Evolutionary conservation across 805 yeast species (phyloP).

Genomic region (Saccharomycopsis sp.): DNA sequence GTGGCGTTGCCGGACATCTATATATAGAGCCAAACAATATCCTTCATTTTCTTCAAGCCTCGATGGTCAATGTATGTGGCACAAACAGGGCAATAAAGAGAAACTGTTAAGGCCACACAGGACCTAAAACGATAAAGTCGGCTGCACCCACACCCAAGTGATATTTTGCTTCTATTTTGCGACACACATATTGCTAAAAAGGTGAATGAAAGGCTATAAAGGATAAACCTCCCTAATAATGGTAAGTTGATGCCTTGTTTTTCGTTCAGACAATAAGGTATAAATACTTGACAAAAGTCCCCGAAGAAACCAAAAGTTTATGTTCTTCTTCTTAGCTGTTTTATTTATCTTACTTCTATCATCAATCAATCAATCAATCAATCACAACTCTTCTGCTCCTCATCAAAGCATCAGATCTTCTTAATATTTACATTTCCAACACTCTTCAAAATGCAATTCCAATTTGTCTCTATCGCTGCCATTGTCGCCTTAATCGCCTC

Average conservation of each 20-base stretch:
- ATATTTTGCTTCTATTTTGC: background rate
- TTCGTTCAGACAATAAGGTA: background rate
- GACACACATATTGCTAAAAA: background rate
- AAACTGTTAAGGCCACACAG: background rate
- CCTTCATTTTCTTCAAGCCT: background rate
- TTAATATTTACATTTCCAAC: background rate
- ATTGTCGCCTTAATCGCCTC: constrained; percentile 10
- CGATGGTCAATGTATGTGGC: background rate
- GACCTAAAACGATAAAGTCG: background rate
- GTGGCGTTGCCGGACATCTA: background rate
- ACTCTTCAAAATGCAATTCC: constrained; percentile 13
- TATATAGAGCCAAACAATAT: background rate
- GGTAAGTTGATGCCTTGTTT: background rate
- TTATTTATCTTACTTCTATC: background rate
- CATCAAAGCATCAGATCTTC: background rate
- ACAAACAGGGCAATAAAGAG: background rate
- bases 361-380: background rate
- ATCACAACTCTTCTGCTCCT: background rate
- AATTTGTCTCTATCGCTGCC: constrained; percentile 8
- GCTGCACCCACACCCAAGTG: background rate
- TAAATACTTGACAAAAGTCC: background rate
- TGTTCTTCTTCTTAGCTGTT: background rate
- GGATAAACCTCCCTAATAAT: background rate
- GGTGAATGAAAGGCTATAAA: background rate
- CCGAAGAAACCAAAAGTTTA: background rate